Percentiles rank a stretch among this genome's conserved stretches.
phyloP scores from a whole-genome alignment of 345 rosid genomes.

The Iberis pinnata region DNA sequence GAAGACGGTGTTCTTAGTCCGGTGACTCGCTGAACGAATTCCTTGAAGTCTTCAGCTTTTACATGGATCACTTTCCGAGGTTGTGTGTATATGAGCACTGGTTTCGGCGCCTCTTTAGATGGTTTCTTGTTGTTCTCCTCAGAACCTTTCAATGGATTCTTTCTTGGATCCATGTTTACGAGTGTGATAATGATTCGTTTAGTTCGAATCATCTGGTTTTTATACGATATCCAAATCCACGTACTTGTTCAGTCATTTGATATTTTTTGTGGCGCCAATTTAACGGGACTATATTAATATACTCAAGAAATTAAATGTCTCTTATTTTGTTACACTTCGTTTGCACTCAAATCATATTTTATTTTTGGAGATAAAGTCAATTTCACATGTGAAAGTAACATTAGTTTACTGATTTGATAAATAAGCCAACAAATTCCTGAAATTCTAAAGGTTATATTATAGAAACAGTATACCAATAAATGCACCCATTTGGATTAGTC shows the following conservation, averaged over 20 bases:
- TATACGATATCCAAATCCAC: too few relatives aligned
- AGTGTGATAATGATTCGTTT: too few relatives aligned
- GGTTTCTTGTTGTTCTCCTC: too few relatives aligned
- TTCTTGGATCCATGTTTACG: too few relatives aligned
- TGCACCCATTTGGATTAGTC: constrained; percentile 4
- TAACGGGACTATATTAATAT: constrained; percentile 18
- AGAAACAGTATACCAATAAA: constrained; percentile 8
- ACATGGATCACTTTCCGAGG: not conserved
- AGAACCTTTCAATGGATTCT: too few relatives aligned
- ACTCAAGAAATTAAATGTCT: too few relatives aligned
- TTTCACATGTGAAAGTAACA: constrained; percentile 20
- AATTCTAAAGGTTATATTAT: not conserved
- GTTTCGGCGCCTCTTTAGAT: too few relatives aligned
- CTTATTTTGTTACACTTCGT: too few relatives aligned
- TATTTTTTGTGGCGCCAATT: not conserved
- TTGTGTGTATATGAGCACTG: too few relatives aligned
- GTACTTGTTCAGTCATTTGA: too few relatives aligned
- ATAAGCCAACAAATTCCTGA: not conserved
- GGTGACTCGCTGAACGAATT: not conserved
- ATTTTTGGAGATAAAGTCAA: constrained; percentile 8
- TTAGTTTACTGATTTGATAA: constrained; percentile 11
- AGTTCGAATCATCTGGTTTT: too few relatives aligned
- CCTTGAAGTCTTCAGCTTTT: not conserved
- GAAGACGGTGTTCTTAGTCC: not conserved
- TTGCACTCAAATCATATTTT: too few relatives aligned